Conservation (phyloP, 2,329 filamentous ascomycete genomes). For the Trichophyton simii region DNA sequence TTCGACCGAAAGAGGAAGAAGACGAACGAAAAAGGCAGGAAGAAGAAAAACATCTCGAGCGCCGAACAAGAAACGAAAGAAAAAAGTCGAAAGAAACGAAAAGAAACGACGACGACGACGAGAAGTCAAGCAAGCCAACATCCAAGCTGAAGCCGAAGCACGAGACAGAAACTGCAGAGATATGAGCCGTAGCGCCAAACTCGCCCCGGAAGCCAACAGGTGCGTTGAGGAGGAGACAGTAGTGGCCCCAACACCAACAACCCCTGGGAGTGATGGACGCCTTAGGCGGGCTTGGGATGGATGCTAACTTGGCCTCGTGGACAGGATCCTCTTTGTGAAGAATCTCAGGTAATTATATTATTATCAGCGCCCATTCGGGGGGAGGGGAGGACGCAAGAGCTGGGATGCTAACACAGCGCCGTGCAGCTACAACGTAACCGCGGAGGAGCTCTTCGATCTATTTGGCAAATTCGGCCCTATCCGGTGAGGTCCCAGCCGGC, state of each 20-base stretch:
- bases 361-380: no score
- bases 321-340: conserved; percentile 98
- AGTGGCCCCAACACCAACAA: neutral
- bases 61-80: neutral
- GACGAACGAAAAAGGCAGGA: neutral
- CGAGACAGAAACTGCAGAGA: conserved; percentile 37
- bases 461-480: conserved; percentile 96
- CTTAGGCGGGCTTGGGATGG: neutral
- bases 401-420: neutral
- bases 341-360: conserved; percentile 63
- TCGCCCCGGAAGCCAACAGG: conserved; percentile 99
- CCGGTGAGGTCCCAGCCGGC: conserved; percentile 48
- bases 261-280: no score
- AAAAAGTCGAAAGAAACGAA: neutral
- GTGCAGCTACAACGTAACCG: conserved; percentile 89
- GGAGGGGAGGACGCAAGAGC: no score
- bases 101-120: no score
- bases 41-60: neutral
- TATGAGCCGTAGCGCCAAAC: conserved; percentile 94
- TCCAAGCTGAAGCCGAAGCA: neutral
- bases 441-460: conserved; percentile 95
- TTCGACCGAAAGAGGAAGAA: neutral
- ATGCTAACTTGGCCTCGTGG: conserved; percentile 1
- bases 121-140: no score
- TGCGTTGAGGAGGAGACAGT: conserved; percentile 36